Evolutionary conservation across 2,329 filamentous ascomycete species (phyloP).

Genomic region (Claviceps maximensis): DNA sequence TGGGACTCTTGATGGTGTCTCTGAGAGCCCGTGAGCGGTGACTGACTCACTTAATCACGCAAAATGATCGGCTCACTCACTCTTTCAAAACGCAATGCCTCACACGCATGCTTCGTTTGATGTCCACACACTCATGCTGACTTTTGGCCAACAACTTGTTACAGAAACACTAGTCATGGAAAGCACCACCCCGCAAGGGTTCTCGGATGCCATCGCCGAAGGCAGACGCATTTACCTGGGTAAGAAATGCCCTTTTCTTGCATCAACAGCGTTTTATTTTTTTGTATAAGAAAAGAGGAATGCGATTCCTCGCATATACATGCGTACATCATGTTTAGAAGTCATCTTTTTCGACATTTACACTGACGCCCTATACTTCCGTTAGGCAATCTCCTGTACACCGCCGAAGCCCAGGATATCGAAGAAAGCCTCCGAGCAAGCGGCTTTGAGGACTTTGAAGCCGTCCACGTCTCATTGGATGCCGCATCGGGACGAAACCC

Average conservation of each 20-base stretch:
- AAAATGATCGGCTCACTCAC: too few relatives aligned
- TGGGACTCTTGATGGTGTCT: background rate
- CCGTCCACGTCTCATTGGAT: slow-evolving; percentile 56
- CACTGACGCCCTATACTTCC: background rate
- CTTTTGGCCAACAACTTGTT: background rate
- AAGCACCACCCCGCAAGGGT: background rate
- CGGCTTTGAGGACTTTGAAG: slow-evolving; percentile 28
- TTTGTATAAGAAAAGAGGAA: too few relatives aligned
- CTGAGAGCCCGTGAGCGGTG: background rate
- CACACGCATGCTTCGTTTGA: background rate
- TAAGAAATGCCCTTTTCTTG: background rate
- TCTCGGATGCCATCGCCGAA: slow-evolving; percentile 13
- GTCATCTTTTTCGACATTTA: background rate
- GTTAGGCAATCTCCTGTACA: slow-evolving; percentile 41
- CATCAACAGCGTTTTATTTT: background rate
- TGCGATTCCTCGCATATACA: too few relatives aligned
- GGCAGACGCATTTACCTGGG: slow-evolving; percentile 46
- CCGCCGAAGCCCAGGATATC: slow-evolving; percentile 41
- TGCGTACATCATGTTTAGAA: too few relatives aligned
- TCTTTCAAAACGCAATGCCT: too few relatives aligned
- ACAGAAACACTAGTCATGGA: background rate
- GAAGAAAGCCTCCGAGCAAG: slow-evolving; percentile 40
- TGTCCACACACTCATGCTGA: background rate
- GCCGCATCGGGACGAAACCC: slow-evolving; percentile 56
- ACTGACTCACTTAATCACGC: background rate